Conservation (phyloP, 164 flowering plant genomes). For the Akebia trifoliata region DNA sequence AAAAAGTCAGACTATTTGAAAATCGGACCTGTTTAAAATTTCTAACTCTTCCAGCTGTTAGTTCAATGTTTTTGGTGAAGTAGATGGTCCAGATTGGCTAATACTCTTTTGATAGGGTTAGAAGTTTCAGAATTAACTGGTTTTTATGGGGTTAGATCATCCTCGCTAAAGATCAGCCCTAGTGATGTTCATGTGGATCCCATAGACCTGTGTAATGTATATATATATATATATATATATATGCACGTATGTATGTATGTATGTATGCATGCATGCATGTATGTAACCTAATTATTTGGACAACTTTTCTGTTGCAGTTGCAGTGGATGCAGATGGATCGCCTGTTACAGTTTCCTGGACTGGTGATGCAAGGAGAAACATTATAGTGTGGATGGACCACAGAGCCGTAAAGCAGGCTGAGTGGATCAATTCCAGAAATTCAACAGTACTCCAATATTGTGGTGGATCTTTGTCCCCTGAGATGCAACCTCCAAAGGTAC, state of each 20-base stretch:
- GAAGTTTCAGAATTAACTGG: not conserved
- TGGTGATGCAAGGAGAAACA: slow-evolving; percentile 91
- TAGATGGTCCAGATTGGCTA: too few relatives aligned
- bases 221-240: too few relatives aligned
- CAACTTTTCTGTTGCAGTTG: slow-evolving; percentile 52
- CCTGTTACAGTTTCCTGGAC: slow-evolving; percentile 97
- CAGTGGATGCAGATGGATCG: slow-evolving; percentile 89
- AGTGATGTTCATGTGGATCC: not conserved
- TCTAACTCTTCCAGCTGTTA: too few relatives aligned
- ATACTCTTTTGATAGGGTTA: too few relatives aligned
- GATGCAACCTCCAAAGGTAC: slow-evolving; percentile 97
- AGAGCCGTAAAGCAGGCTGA: slow-evolving; percentile 97
- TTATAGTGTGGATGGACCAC: slow-evolving; percentile 99
- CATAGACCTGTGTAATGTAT: not conserved
- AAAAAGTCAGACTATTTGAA: too few relatives aligned
- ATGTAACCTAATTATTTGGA: not conserved
- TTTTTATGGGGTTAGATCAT: not conserved
- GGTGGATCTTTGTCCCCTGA: slow-evolving; percentile 95
- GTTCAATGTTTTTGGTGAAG: too few relatives aligned
- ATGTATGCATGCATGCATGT: not conserved
- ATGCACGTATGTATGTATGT: not conserved
- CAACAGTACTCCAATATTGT: slow-evolving; percentile 88
- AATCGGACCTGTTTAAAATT: too few relatives aligned
- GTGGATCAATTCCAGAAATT: slow-evolving; percentile 71
- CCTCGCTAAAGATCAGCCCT: not conserved